Conservation (phyloP, 2,329 filamentous ascomycete genomes). For the Podosphaera fusca region DNA sequence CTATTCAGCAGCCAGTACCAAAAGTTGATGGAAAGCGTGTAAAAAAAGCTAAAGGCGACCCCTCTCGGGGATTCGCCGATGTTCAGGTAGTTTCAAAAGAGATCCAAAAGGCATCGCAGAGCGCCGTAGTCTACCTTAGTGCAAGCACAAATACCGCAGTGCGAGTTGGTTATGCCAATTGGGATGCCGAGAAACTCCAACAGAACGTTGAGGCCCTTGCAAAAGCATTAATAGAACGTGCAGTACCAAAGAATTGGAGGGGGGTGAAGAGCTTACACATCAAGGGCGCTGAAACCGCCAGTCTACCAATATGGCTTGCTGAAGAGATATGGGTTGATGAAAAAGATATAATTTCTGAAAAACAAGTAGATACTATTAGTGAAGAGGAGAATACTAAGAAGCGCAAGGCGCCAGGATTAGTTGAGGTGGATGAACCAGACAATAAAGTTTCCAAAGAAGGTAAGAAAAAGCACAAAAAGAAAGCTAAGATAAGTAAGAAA, state of each 20-base stretch:
- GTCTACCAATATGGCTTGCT: conserved; percentile 84
- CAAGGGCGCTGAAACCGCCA: conserved; percentile 72
- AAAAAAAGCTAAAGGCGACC: conserved; percentile 33
- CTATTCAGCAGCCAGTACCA: conserved; percentile 37
- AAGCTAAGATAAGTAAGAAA: conserved; percentile 9
- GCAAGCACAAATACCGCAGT: conserved; percentile 62
- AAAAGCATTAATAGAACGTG: conserved; percentile 47
- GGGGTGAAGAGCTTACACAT: conserved; percentile 69
- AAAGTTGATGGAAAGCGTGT: conserved; percentile 36
- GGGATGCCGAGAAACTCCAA: conserved; percentile 50
- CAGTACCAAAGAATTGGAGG: conserved; percentile 67
- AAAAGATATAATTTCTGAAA: conserved; percentile 36
- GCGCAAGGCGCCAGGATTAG: conserved; percentile 16
- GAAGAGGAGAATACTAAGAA: conserved; percentile 16
- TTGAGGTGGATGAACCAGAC: conserved; percentile 10
- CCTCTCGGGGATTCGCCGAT: conserved; percentile 18
- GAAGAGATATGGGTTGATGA: conserved; percentile 75
- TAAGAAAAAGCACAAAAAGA: conserved; percentile 1
- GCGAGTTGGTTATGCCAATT: conserved; percentile 53
- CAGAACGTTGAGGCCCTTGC: conserved; percentile 61
- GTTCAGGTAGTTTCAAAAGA: conserved; percentile 45
- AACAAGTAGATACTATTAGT: neutral
- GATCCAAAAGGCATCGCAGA: conserved; percentile 52
- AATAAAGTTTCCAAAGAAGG: conserved; percentile 10
- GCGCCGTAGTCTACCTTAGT: conserved; percentile 60